Conservation (phyloP, 2,329 filamentous ascomycete species). For the Ustilaginoidea virens region DNA sequence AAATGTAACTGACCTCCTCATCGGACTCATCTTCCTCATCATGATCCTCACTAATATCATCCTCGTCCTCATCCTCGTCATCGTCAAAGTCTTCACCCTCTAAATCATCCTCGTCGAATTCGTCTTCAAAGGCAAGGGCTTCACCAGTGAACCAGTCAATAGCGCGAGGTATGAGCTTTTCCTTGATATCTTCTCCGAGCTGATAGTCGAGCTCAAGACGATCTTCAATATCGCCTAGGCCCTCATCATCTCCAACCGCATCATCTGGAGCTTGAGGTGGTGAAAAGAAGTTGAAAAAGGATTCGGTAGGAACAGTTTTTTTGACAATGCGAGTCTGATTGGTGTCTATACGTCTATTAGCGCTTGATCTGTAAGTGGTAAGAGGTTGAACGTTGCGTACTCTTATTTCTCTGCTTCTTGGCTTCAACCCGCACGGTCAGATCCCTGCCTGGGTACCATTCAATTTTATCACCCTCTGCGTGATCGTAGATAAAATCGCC, state of each 20-base stretch:
- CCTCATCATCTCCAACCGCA: slow-evolving; percentile 53
- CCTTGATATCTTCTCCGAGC: slow-evolving; percentile 97
- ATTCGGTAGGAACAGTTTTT: slow-evolving; percentile 97
- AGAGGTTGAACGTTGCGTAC: slow-evolving; percentile 34
- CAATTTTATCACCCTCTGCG: slow-evolving; percentile 93
- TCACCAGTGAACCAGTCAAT: slow-evolving; percentile 99
- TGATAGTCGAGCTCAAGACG: slow-evolving; percentile 97
- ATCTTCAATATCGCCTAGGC: slow-evolving; percentile 87
- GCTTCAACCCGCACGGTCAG: slow-evolving; percentile 89
- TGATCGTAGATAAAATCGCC: slow-evolving; percentile 99
- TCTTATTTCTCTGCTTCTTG: slow-evolving; percentile 99
- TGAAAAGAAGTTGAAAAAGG: slow-evolving; percentile 98
- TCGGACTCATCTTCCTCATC: slow-evolving; percentile 73
- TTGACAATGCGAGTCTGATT: slow-evolving; percentile 98
- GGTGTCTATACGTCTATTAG: slow-evolving; percentile 53
- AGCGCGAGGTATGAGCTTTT: slow-evolving; percentile 95
- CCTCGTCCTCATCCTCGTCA: slow-evolving; percentile 85
- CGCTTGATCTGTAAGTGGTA: neutral
- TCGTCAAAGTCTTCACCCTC: slow-evolving; percentile 23
- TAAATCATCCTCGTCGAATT: slow-evolving; percentile 61
- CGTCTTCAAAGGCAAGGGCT: slow-evolving; percentile 87
- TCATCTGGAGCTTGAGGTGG: slow-evolving; percentile 75
- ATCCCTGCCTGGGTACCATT: slow-evolving; percentile 89
- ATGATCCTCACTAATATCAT: slow-evolving; percentile 69
- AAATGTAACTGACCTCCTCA: slow-evolving; percentile 48